Percentiles rank a stretch among this genome's conserved stretches.
Conservation (phyloP, 768 basidiomycete genomes). For the Neoboletus magnificus region DNA sequence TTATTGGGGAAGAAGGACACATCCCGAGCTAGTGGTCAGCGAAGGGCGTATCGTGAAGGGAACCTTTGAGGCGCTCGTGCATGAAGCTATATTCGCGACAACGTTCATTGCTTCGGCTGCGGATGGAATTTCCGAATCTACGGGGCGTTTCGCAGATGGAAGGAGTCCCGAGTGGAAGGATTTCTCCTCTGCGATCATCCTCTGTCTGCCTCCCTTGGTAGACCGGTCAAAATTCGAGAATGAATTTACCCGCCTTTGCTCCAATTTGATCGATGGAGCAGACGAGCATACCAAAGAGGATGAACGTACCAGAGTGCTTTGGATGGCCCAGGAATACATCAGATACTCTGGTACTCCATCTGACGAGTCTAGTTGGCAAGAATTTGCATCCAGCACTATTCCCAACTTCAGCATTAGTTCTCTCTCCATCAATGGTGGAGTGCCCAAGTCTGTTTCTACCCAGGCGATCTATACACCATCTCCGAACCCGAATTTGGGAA, state of each 20-base stretch:
- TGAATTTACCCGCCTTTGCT: conserved; percentile 68
- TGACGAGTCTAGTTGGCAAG: conserved; percentile 54
- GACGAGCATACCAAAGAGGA: conserved; percentile 36
- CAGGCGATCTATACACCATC: conserved; percentile 53
- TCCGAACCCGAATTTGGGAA: conserved; percentile 37
- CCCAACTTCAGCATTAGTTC: conserved; percentile 36
- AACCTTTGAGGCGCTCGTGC: conserved; percentile 73
- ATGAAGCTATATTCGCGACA: conserved; percentile 79
- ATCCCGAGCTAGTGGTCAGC: conserved; percentile 59
- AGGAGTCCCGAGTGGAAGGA: conserved; percentile 50
- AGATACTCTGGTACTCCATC: conserved; percentile 52
- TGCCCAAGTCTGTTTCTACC: conserved; percentile 48
- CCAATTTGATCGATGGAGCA: conserved; percentile 60
- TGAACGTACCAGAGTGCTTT: conserved; percentile 47
- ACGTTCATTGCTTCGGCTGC: conserved; percentile 41
- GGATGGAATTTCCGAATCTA: conserved; percentile 16
- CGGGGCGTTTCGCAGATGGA: conserved; percentile 18
- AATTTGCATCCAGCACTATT: conserved; percentile 51
- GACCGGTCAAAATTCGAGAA: conserved; percentile 57
- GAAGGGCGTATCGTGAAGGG: conserved; percentile 55
- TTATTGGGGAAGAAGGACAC: conserved; percentile 75
- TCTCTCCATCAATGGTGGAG: conserved; percentile 24
- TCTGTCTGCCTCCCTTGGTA: conserved; percentile 57
- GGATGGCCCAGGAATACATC: conserved; percentile 68
- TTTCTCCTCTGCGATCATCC: conserved; percentile 59